A percentile compares a stretch with the other conserved stretches of the same genome.
These are phyloP conservation scores for Dictyostelium citrinum DNA, from an alignment of 78 protist genomes.

Conservation along the genomic window DNA sequence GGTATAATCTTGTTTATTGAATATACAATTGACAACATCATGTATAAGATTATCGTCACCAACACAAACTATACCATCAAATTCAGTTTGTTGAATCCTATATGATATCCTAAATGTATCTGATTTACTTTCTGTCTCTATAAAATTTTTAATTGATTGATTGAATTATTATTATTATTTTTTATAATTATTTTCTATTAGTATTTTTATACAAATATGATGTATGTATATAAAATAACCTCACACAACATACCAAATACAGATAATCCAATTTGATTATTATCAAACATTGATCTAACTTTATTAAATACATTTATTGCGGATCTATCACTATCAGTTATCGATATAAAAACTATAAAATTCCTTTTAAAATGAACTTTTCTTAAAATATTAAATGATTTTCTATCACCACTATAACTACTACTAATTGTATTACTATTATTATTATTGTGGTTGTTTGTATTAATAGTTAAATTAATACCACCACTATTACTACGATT, in stretches of 20 bases:
- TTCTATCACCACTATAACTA: neutral
- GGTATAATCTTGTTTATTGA: constrained; percentile 20
- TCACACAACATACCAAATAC: constrained; percentile 6
- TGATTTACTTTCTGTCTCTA: constrained; percentile 22
- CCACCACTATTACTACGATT: neutral
- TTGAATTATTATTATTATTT: no score
- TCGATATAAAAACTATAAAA: constrained; percentile 31
- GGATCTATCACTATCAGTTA: neutral
- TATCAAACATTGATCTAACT: constrained; percentile 32
- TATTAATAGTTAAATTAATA: neutral
- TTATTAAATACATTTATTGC: constrained; percentile 33
- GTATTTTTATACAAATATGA: no score
- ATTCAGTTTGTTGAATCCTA: constrained; percentile 45
- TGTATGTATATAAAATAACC: no score
- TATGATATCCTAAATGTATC: constrained; percentile 42
- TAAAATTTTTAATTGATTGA: no score
- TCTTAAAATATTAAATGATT: neutral
- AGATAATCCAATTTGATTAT: neutral
- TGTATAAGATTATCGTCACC: constrained; percentile 64
- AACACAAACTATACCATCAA: constrained; percentile 61
- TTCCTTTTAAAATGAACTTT: neutral
- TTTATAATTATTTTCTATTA: no score
- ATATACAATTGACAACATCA: constrained; percentile 26
- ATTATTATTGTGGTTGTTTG: neutral
- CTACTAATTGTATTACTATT: neutral